These are phyloP conservation scores for Haplosporangium sp. DNA, from an alignment of 371 early-diverging fungal species.

Conservation along the genomic window DNA sequence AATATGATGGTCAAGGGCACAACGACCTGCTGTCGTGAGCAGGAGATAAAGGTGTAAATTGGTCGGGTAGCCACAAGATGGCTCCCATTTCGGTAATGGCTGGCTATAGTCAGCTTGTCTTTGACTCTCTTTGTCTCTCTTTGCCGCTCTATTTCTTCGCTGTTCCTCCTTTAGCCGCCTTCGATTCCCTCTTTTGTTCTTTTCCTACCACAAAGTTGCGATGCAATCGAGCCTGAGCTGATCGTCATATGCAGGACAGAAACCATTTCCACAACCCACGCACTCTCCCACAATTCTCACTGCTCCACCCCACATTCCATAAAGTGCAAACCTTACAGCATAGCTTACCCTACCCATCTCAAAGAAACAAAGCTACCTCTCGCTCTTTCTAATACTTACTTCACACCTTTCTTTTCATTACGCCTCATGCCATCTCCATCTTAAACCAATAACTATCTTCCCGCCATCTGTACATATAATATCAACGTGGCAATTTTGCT, in stretches of 20 bases:
- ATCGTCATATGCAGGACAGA: background rate
- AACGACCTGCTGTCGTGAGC: background rate
- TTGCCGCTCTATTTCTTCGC: background rate
- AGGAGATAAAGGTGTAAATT: background rate
- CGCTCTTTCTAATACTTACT: no score
- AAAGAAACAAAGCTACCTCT: no score
- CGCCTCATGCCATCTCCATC: no score
- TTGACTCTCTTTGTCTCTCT: background rate
- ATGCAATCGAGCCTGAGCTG: no score
- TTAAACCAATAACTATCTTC: no score
- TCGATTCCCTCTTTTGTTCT: background rate
- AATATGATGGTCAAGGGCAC: background rate
- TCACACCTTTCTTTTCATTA: no score
- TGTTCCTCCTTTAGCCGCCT: background rate
- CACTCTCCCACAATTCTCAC: background rate
- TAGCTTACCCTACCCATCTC: no score
- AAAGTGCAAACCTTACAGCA: no score
- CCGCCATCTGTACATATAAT: no score
- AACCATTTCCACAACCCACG: background rate
- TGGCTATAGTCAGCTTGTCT: no score
- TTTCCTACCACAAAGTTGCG: background rate
- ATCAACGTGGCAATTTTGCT: background rate
- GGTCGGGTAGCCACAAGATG: background rate
- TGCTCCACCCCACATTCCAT: background rate
- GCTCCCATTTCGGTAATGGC: no score